phyloP scores from a whole-genome alignment of 805 yeast genomes.

The Saturnispora sanitii region DNA sequence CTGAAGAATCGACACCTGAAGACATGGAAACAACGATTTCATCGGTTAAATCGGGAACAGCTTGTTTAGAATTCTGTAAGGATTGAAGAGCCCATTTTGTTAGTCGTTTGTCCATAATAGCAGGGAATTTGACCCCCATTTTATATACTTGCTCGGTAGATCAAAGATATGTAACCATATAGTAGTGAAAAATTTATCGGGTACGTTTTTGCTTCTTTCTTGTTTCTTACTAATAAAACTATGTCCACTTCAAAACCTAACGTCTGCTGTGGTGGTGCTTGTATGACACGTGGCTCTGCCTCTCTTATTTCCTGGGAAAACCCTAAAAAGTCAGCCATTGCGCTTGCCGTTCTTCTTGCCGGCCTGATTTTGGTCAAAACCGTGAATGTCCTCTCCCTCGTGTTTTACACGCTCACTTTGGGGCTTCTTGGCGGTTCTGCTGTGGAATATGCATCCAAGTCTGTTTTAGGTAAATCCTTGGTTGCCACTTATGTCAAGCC shows the following conservation, averaged over 20 bases:
- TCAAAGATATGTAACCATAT: too few species aligned
- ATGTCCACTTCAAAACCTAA: constrained; percentile 8
- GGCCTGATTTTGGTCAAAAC: constrained; percentile 49
- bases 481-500: constrained; percentile 75
- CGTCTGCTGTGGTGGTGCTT: constrained; percentile 26
- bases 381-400: constrained; percentile 50
- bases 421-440: constrained; percentile 53
- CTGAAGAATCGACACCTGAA: constrained; percentile 93
- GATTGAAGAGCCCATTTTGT: not conserved
- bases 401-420: constrained; percentile 51
- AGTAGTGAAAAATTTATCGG: not conserved
- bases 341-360: constrained; percentile 53
- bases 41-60: constrained; percentile 41
- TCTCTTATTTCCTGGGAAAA: constrained; percentile 60
- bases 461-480: constrained; percentile 69
- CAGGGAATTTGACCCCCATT: not conserved
- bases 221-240: not conserved
- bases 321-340: constrained; percentile 69
- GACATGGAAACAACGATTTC: constrained; percentile 84
- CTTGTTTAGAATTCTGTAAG: constrained; percentile 25
- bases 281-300: constrained; percentile 20
- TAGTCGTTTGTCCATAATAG: not conserved
- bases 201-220: not conserved
- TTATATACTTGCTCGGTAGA: not conserved
- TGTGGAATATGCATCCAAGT: constrained; percentile 68